phyloP scores from a whole-genome alignment of 768 basidiomycete genomes.

The Boletus pseudopeckii region DNA sequence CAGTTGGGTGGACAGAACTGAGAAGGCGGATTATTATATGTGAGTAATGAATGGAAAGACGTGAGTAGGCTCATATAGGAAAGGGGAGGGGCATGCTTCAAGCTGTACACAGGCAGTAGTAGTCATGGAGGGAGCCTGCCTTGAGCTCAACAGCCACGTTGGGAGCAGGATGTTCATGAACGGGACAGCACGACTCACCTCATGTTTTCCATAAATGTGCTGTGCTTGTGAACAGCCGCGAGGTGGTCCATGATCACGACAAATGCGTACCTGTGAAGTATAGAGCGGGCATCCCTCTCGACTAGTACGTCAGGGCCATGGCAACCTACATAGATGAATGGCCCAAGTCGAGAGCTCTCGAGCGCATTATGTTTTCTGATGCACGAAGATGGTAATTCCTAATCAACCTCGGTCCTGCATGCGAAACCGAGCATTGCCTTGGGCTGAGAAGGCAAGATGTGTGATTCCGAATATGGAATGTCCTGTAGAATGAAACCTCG shows the following conservation, averaged over 20 bases:
- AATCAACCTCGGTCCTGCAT: slow-evolving; percentile 7
- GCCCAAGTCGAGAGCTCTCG: slow-evolving; percentile 1
- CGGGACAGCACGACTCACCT: slow-evolving; percentile 33
- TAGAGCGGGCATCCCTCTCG: slow-evolving; percentile 20
- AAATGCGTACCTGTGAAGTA: slow-evolving; percentile 25
- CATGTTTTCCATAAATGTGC: slow-evolving; percentile 36
- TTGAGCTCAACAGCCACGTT: slow-evolving; percentile 37
- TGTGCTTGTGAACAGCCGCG: slow-evolving; percentile 31
- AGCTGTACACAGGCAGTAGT: slow-evolving; percentile 31
- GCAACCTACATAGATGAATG: slow-evolving; percentile 16
- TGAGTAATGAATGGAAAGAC: slow-evolving; percentile 26
- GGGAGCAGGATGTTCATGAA: slow-evolving; percentile 31
- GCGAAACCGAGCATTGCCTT: slow-evolving; percentile 20
- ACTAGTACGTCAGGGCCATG: slow-evolving; percentile 26
- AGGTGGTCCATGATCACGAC: slow-evolving; percentile 34
- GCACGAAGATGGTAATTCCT: slow-evolving; percentile 7
- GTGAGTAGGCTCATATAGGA: slow-evolving; percentile 31
- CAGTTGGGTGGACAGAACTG: slow-evolving; percentile 27
- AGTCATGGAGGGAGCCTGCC: slow-evolving; percentile 32
- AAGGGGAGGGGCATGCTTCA: slow-evolving; percentile 25
- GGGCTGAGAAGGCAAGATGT: background rate
- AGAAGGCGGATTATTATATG: slow-evolving; percentile 29
- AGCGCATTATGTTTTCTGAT: slow-evolving; percentile 6
- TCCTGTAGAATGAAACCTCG: slow-evolving; percentile 22
- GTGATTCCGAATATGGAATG: slow-evolving; percentile 26